Evolutionary conservation across 2,329 filamentous ascomycete species (phyloP).

Genomic region (Leptodontidium sp.): DNA sequence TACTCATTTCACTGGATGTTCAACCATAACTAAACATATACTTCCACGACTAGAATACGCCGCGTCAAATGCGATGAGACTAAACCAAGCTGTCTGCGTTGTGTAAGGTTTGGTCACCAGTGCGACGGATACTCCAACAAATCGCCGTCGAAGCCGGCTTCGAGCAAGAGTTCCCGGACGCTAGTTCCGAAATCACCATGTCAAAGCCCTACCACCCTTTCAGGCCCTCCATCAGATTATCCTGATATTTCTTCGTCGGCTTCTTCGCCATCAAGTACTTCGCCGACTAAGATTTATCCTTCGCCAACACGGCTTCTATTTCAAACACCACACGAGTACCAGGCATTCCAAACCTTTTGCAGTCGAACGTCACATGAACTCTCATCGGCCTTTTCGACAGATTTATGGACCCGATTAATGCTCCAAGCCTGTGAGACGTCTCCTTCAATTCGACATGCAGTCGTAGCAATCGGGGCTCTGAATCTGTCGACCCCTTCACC

Average conservation of each 20-base stretch:
- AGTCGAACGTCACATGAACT: constrained; percentile 31
- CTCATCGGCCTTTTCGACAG: constrained; percentile 23
- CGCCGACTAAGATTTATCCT: constrained; percentile 26
- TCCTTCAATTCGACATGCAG: constrained; percentile 32
- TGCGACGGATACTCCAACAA: constrained; percentile 45
- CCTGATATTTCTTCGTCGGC: background rate
- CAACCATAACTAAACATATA: constrained; percentile 24
- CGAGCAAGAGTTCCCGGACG: constrained; percentile 29
- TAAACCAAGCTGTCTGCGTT: constrained; percentile 44
- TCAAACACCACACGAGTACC: constrained; percentile 31
- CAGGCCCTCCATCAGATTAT: background rate
- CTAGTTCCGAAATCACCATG: constrained; percentile 33
- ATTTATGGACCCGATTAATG: constrained; percentile 34
- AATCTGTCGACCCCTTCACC: constrained; percentile 24
- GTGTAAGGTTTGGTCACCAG: constrained; percentile 43
- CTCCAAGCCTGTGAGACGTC: constrained; percentile 35
- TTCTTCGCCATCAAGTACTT: background rate
- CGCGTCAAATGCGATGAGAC: constrained; percentile 48
- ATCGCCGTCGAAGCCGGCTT: constrained; percentile 25
- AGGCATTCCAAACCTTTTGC: constrained; percentile 36
- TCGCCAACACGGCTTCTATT: constrained; percentile 31
- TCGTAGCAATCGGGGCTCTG: constrained; percentile 34
- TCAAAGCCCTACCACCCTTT: constrained; percentile 9
- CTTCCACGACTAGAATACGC: constrained; percentile 38
- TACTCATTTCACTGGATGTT: background rate